A percentile compares a stretch with the other conserved stretches of the same genome.
Conservation (phyloP, 345 rosid genomes). For the Camelina laxa region DNA sequence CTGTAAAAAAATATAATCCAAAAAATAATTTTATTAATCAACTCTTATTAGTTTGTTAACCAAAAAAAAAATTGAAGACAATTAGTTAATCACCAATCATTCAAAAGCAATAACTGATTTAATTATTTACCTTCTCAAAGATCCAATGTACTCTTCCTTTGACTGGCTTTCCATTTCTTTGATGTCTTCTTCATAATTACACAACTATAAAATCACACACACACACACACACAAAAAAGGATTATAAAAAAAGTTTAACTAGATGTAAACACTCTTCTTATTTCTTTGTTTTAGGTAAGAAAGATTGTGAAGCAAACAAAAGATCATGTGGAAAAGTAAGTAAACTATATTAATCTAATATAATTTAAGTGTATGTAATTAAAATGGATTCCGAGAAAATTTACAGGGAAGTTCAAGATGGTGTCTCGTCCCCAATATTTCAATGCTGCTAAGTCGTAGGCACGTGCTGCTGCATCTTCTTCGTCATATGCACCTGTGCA, state of each 20-base stretch:
- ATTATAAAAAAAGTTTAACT: background rate
- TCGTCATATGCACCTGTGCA: conserved; percentile 84
- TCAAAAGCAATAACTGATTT: background rate
- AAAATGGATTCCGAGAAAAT: conserved; percentile 24
- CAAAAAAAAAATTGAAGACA: background rate
- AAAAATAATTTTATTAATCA: background rate
- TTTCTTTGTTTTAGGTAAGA: conserved; percentile 12
- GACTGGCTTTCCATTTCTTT: conserved; percentile 83
- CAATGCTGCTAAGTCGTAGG: conserved; percentile 95
- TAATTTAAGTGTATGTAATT: background rate
- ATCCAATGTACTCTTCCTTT: conserved; percentile 86
- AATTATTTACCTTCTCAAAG: conserved; percentile 69
- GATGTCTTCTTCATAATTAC: conserved; percentile 65
- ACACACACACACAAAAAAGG: background rate
- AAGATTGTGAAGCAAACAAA: conserved; percentile 35
- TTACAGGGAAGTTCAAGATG: conserved; percentile 83
- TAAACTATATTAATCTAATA: background rate
- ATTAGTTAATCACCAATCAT: background rate
- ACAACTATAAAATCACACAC: conserved; percentile 47
- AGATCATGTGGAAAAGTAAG: conserved; percentile 26
- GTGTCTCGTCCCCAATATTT: conserved; percentile 94
- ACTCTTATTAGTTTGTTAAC: background rate
- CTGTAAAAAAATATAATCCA: conserved; percentile 43
- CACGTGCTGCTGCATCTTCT: conserved; percentile 93
- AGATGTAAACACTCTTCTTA: background rate